Base-by-base conservation (phyloP, 2,329 filamentous ascomycete species). In the Thielaviopsis ethacetica region DNA sequence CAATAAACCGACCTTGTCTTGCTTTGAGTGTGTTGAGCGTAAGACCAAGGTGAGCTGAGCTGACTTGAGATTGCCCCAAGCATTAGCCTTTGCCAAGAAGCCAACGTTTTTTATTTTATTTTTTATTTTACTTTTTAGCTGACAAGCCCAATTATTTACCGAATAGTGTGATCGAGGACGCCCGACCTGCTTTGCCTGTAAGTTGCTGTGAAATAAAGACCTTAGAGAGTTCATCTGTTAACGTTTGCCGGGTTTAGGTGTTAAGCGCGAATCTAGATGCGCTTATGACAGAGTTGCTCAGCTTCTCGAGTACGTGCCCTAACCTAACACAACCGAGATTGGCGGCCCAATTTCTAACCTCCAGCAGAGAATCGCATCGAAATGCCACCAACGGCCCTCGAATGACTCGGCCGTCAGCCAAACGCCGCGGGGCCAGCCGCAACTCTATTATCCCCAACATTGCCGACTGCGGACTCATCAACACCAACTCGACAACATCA, bases 1-100 rank as follows among this genome's bases (percentile, higher is more conserved):
- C 54, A 91, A 91, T 71, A 91, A 91, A 69, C 87, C 87, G 3
- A 91, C 86, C 1, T 68, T 91, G 62, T 88, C 84, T 54, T 91
- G 87, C 66, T 79, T 83, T 62, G 85, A 89, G 68, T 91, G 87
- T 67, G 87, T 91, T 22, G 85, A 89, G 71, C 76, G 86, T 64
- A 91, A 91, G 72, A 91, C 86, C 24, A 91, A 88, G 76, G 85
- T 85, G 68, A 64, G 77, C 71, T 59, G 30, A 34, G n/a, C n/a
- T n/a, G n/a, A n/a, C n/a, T 9, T 34, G 30, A 12, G 10, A 34
- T 34, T 12, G 30, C 30, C 30, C 30, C 30, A 34, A 34, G 2
- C 30, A 34, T 10, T 34, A 12, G 30, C 30, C 30, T 34, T 34
- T 34, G 30, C 30, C 10, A 34, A 2, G 30, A 34, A 34, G 30